Base-by-base conservation (phyloP, 225 moss, liverwort and hornwort genomes). In the Takakia lepidozioides region DNA sequence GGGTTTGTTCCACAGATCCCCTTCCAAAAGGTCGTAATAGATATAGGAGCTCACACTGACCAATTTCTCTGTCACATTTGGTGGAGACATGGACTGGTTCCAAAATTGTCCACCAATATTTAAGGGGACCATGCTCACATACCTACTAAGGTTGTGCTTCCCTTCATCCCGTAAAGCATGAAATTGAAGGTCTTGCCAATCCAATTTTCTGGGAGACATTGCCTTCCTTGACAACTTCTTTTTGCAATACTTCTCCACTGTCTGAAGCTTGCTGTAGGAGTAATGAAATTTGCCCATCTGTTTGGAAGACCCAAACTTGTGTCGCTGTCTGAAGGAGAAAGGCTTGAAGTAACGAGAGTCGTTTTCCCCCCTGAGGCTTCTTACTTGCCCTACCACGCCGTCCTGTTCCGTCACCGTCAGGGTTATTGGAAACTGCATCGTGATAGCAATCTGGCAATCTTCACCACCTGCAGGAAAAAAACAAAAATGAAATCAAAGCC, bases 181-280 rank as follows among this genome's bases (percentile, higher is more conserved):
- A 56, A 71, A 63, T 54, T 80, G 74, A 30, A 80, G 61, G 53
- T 80, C 74, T 3, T 66, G 74, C 80, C 80, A 80, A 48, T 74
- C 57, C 20, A 41, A 63, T 16, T 70, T 74, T 17, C 39, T 60
- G 3, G 80, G 80, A n/a, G n/a, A n/a, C n/a, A n/a, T n/a, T n/a
- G n/a, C n/a, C n/a, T n/a, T n/a, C n/a, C n/a, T n/a, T n/a, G n/a
- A n/a, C n/a, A n/a, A n/a, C n/a, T n/a, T n/a, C n/a, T n/a, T n/a
- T n/a, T n/a, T n/a, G n/a, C n/a, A n/a, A 44, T 71, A 80, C 45
- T 30, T 67, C 25, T 18, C 70, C 2, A 70, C 80, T 5, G 50
- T 47, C 11, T 67, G 58, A 54, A 74, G 64, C 64, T 80, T 74
- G 30, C 74, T 67, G 61, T 80, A 80, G 6, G 67, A 42, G 35